Percentiles rank a stretch among this genome's conserved stretches.
These are phyloP conservation scores for Entoloma clypeatum DNA, from an alignment of 1,284 basidiomycete species.

Conservation along the genomic window DNA sequence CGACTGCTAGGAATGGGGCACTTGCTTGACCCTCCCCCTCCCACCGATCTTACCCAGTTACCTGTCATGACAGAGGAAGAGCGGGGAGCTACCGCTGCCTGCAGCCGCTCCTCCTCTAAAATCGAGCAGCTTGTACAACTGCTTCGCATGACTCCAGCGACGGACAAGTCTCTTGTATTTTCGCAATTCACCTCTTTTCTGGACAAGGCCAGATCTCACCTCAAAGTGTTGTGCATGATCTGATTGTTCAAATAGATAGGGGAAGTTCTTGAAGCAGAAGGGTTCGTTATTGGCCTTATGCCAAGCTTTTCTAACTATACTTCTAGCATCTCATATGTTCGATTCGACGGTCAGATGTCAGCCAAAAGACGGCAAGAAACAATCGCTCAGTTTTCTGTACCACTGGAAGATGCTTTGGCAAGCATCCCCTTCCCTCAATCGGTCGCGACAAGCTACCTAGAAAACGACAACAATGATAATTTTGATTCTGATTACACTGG, in stretches of 20 bases:
- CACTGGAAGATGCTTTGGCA: constrained; percentile 30
- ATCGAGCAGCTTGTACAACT: constrained; percentile 76
- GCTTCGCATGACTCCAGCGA: constrained; percentile 60
- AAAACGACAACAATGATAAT: too few relatives aligned
- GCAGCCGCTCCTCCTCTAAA: constrained; percentile 70
- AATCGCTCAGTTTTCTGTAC: constrained; percentile 68
- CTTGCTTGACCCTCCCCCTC: constrained; percentile 66
- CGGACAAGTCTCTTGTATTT: constrained; percentile 80
- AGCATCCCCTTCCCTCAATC: too few relatives aligned
- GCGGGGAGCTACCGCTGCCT: constrained; percentile 41
- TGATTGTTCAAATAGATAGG: constrained; percentile 50
- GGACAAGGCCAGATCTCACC: constrained; percentile 53
- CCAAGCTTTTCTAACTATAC: constrained; percentile 7
- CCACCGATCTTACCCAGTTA: constrained; percentile 62
- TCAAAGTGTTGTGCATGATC: constrained; percentile 4
- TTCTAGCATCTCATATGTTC: constrained; percentile 66
- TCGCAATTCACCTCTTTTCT: constrained; percentile 84
- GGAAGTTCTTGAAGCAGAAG: constrained; percentile 60
- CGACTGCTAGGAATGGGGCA: constrained; percentile 55
- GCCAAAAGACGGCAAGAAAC: constrained; percentile 75
- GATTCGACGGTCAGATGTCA: constrained; percentile 82
- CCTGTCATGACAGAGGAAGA: constrained; percentile 38
- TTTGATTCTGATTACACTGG: too few relatives aligned
- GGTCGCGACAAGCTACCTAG: too few relatives aligned
- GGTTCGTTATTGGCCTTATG: constrained; percentile 36